Evolutionary conservation across 768 basidiomycete species (phyloP).

Genomic region (Pluteus cervinus): DNA sequence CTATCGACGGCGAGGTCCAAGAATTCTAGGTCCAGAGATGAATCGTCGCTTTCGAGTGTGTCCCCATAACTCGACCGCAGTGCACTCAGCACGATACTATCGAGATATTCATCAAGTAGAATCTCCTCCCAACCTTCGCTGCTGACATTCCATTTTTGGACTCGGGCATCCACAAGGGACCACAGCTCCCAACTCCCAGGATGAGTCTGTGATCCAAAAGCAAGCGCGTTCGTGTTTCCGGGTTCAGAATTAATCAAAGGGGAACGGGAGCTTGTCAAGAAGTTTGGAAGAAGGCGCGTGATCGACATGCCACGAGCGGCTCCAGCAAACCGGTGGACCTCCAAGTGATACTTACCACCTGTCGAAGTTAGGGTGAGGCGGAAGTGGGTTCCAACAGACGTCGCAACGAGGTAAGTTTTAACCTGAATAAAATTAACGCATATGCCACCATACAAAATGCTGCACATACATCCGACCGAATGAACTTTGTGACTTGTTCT

Average conservation of each 20-base stretch:
- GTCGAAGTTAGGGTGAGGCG: slow-evolving; percentile 59
- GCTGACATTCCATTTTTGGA: slow-evolving; percentile 69
- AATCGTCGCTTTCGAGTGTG: slow-evolving; percentile 32
- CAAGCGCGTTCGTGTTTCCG: slow-evolving; percentile 63
- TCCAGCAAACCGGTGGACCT: slow-evolving; percentile 53
- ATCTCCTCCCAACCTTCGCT: slow-evolving; percentile 69
- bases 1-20: slow-evolving; percentile 61
- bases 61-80: slow-evolving; percentile 37
- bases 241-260: slow-evolving; percentile 34
- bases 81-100: slow-evolving; percentile 37
- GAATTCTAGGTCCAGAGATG: slow-evolving; percentile 63
- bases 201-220: slow-evolving; percentile 37
- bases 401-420: slow-evolving; percentile 64
- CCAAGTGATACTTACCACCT: slow-evolving; percentile 61
- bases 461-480: slow-evolving; percentile 54
- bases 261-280: slow-evolving; percentile 36
- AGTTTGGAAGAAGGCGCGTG: slow-evolving; percentile 35
- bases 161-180: slow-evolving; percentile 58
- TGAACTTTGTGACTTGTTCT: slow-evolving; percentile 62
- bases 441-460: background rate
- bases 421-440: slow-evolving; percentile 29
- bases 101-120: slow-evolving; percentile 50
- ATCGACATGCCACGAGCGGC: slow-evolving; percentile 39
- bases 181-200: slow-evolving; percentile 52
- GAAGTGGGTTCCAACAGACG: slow-evolving; percentile 61